phyloP scores from a whole-genome alignment of 371 early-diverging fungal species.

The Actinomucor elegans region DNA sequence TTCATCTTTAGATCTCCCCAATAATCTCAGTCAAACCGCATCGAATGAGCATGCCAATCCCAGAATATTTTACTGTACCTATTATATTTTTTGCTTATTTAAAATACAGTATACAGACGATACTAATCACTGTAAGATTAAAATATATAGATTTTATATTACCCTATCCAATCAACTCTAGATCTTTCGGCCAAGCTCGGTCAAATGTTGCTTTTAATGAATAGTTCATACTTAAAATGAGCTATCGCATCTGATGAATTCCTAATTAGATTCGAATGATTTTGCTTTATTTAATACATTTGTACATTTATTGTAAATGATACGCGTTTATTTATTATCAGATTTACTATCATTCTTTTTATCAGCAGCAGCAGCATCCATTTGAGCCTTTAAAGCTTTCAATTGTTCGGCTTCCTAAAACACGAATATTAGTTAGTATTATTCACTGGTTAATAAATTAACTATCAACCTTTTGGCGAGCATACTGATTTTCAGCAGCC shows the following conservation, averaged over 20 bases:
- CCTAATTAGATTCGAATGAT: too few relatives aligned
- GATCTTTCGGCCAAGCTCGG: not conserved
- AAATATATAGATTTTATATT: not conserved
- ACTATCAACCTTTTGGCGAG: constrained; percentile 35
- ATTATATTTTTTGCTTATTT: too few relatives aligned
- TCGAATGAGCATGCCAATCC: too few relatives aligned
- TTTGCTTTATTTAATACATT: too few relatives aligned
- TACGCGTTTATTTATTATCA: constrained; percentile 1
- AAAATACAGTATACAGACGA: too few relatives aligned
- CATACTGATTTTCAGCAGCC: constrained; percentile 42
- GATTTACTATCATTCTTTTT: constrained; percentile 11
- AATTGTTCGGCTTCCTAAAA: constrained; percentile 40
- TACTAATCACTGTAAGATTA: too few relatives aligned
- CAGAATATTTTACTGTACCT: too few relatives aligned
- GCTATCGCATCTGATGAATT: too few relatives aligned
- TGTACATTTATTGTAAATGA: too few relatives aligned
- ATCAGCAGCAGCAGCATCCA: constrained; percentile 12
- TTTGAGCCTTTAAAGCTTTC: constrained; percentile 21
- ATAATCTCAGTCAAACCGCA: too few relatives aligned
- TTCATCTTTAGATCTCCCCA: too few relatives aligned
- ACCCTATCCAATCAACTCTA: not conserved
- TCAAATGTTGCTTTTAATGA: not conserved
- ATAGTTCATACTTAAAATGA: not conserved
- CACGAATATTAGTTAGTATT: not conserved
- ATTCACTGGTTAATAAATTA: not conserved